These are phyloP conservation scores for Alternaria metachromatica DNA, from an alignment of 2,329 filamentous ascomycete species.

Conservation along the genomic window DNA sequence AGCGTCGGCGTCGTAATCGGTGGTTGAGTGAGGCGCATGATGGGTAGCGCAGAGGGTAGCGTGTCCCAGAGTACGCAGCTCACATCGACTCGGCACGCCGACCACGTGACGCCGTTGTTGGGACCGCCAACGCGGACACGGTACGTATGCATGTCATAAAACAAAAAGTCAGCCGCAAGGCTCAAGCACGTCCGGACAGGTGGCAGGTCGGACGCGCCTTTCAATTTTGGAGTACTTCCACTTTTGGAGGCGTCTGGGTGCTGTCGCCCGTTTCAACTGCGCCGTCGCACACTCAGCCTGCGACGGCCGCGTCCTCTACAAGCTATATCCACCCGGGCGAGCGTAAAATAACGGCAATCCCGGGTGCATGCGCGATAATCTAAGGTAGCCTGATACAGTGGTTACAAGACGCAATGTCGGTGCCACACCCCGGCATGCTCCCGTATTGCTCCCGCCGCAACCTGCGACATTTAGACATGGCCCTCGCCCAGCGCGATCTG, in stretches of 20 bases:
- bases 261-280: neutral
- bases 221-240: neutral
- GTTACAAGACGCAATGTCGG: conserved; percentile 28
- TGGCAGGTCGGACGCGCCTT: neutral
- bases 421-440: conserved; percentile 16
- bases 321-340: conserved; percentile 6
- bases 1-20: neutral
- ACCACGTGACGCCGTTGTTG: neutral
- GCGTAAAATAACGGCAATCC: conserved; percentile 14
- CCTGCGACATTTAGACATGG: conserved; percentile 24
- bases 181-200: neutral
- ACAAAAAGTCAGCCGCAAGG: neutral
- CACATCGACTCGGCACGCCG: neutral
- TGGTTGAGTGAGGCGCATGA: conserved; percentile 1
- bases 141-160: neutral
- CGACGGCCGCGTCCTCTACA: neutral
- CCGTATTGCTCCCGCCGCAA: conserved; percentile 14
- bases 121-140: neutral
- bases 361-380: conserved; percentile 13
- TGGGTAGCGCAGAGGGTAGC: neutral
- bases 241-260: neutral
- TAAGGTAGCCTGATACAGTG: conserved; percentile 28
- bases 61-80: neutral
- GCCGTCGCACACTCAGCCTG: neutral
- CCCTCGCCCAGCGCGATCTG: conserved; percentile 15